phyloP scores from a whole-genome alignment of 768 basidiomycete species.

The Mycena haematopus region DNA sequence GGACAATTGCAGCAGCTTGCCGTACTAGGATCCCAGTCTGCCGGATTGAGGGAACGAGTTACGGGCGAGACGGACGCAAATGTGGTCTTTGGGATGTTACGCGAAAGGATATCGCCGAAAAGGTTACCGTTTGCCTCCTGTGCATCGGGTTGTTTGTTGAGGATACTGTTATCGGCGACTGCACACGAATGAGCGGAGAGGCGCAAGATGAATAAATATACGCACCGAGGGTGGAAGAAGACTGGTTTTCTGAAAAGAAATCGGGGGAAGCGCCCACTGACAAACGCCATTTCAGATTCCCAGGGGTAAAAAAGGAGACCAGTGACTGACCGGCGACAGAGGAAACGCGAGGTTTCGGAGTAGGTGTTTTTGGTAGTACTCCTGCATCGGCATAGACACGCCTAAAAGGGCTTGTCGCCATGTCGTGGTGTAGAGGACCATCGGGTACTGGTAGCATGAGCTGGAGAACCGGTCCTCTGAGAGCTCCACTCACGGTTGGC shows the following conservation, averaged over 20 bases:
- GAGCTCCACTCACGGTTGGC: constrained; percentile 23
- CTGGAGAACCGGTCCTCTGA: neutral
- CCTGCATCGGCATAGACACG: constrained; percentile 10
- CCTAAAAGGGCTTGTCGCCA: constrained; percentile 20
- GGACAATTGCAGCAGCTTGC: neutral
- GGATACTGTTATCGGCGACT: constrained; percentile 13
- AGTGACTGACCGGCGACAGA: constrained; percentile 15
- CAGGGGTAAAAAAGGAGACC: neutral
- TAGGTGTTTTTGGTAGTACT: constrained; percentile 8
- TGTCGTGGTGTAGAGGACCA: constrained; percentile 19
- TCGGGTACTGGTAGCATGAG: constrained; percentile 6
- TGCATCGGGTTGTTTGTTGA: neutral
- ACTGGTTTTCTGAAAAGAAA: neutral
- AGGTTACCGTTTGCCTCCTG: neutral
- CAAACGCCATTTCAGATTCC: neutral
- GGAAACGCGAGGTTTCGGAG: neutral
- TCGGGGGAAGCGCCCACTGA: constrained; percentile 1
- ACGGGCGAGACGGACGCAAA: constrained; percentile 18
- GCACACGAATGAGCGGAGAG: neutral
- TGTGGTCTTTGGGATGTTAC: neutral
- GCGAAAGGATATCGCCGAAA: neutral
- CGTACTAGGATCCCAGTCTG: constrained; percentile 22
- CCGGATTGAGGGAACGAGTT: constrained; percentile 18
- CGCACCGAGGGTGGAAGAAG: constrained; percentile 12
- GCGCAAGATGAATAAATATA: neutral